Conservation (phyloP, 768 basidiomycete genomes). For the Polyporus arcularius region DNA sequence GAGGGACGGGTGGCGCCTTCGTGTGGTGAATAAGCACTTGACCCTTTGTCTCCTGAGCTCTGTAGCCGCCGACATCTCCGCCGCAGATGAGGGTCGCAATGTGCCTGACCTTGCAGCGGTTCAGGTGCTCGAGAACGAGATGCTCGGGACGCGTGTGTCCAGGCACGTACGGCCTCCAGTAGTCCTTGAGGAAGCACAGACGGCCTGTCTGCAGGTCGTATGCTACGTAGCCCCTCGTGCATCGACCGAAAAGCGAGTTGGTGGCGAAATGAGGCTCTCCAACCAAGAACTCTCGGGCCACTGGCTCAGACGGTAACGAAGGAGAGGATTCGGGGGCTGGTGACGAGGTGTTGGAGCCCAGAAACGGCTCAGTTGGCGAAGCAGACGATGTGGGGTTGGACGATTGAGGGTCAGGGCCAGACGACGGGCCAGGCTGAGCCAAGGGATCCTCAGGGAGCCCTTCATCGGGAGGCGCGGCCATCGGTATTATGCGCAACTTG, state of each 20-base stretch:
- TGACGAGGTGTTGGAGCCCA: too few relatives aligned
- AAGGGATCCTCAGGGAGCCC: neutral
- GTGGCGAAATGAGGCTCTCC: neutral
- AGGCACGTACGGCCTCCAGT: constrained; percentile 9
- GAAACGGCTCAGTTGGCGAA: too few relatives aligned
- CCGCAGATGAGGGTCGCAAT: constrained; percentile 11
- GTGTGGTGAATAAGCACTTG: neutral
- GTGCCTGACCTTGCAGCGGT: neutral
- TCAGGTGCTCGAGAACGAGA: constrained; percentile 1
- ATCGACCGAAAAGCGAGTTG: constrained; percentile 2
- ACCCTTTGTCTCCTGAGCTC: neutral
- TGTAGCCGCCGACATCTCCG: constrained; percentile 10
- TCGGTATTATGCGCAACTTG: neutral
- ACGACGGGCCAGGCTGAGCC: neutral
- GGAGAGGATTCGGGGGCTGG: too few relatives aligned
- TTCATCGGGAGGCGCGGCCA: neutral
- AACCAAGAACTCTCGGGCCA: neutral
- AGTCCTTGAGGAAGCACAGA: constrained; percentile 17
- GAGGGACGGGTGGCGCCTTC: neutral
- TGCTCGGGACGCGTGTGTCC: constrained; percentile 1
- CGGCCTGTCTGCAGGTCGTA: neutral
- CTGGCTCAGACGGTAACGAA: too few relatives aligned
- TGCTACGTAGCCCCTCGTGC: constrained; percentile 9
- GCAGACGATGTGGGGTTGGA: too few relatives aligned
- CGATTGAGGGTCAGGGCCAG: too few relatives aligned